These are phyloP conservation scores for Phytophthora foliorum DNA, from an alignment of 352 stramenopile genomes.

Conservation along the genomic window DNA sequence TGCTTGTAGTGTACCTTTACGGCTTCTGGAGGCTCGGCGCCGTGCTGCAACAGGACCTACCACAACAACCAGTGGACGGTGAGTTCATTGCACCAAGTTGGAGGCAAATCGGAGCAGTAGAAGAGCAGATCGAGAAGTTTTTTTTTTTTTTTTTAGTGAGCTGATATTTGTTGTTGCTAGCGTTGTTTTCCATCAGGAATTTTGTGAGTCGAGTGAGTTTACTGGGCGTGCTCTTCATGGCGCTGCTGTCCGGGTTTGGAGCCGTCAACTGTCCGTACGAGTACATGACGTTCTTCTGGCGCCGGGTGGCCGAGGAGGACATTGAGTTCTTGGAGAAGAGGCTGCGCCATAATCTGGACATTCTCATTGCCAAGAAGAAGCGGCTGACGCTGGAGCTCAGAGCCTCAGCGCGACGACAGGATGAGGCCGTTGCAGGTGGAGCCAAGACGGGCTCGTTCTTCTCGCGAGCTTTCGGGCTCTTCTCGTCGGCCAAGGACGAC, in stretches of 20 bases:
- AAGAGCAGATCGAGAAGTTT: constrained; percentile 8
- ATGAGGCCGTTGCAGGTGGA: constrained; percentile 17
- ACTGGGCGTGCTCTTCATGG: constrained; percentile 86
- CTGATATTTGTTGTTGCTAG: constrained; percentile 27
- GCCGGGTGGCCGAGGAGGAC: constrained; percentile 77
- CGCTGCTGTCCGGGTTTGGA: constrained; percentile 82
- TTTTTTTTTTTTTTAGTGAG: too few species aligned
- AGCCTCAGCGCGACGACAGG: constrained; percentile 43
- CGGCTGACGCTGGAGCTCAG: constrained; percentile 61
- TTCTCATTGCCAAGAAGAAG: constrained; percentile 89
- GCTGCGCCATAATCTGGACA: constrained; percentile 84
- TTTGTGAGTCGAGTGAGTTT: constrained; percentile 88
- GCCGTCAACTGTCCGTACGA: constrained; percentile 90
- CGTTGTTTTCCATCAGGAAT: constrained; percentile 81
- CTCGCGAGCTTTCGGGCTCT: constrained; percentile 40
- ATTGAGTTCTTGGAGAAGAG: constrained; percentile 86
- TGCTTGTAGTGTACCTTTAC: constrained; percentile 74
- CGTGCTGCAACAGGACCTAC: constrained; percentile 58
- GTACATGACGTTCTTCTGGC: constrained; percentile 89
- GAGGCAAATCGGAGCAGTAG: constrained; percentile 13
- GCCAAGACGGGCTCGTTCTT: constrained; percentile 42
- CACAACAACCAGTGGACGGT: constrained; percentile 59
- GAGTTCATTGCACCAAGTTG: constrained; percentile 5
- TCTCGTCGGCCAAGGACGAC: constrained; percentile 37
- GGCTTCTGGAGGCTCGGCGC: constrained; percentile 77